Conservation (phyloP, 345 rosid genomes). For the Salix suchowensis region DNA sequence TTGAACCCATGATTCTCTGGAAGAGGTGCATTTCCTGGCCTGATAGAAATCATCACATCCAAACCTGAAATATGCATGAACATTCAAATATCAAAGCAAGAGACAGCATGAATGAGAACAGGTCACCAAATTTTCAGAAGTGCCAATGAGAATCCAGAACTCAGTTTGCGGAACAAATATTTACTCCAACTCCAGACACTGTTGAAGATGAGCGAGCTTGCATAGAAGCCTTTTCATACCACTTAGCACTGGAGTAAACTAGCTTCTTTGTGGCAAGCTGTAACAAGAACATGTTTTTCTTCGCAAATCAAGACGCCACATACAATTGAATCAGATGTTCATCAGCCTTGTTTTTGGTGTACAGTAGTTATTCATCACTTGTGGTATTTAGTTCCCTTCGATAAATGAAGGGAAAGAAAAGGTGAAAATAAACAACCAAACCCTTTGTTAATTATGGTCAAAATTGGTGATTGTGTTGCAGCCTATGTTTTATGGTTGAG, state of each 20-base stretch:
- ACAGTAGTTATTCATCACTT: too few species aligned
- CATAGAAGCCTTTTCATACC: not conserved
- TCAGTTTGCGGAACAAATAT: not conserved
- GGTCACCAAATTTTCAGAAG: not conserved
- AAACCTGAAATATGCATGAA: constrained; percentile 4
- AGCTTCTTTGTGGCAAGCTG: not conserved
- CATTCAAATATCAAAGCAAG: not conserved
- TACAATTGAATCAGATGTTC: not conserved
- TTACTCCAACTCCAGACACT: not conserved
- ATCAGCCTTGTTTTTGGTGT: not conserved
- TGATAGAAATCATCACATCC: constrained; percentile 19
- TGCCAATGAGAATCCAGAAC: not conserved
- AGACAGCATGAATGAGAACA: not conserved
- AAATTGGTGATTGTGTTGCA: not conserved
- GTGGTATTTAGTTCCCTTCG: not conserved
- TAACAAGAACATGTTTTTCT: not conserved
- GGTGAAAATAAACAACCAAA: too few species aligned
- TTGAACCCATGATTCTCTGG: constrained; percentile 27
- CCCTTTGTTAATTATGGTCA: not conserved
- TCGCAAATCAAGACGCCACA: not conserved
- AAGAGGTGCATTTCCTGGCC: constrained; percentile 24
- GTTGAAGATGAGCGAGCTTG: not conserved
- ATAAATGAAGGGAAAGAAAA: too few species aligned
- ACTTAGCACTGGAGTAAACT: not conserved
- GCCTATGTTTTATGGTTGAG: too few species aligned